Evolutionary conservation across 1,284 basidiomycete species (phyloP).

Genomic region (Marasmius tenuissimus): DNA sequence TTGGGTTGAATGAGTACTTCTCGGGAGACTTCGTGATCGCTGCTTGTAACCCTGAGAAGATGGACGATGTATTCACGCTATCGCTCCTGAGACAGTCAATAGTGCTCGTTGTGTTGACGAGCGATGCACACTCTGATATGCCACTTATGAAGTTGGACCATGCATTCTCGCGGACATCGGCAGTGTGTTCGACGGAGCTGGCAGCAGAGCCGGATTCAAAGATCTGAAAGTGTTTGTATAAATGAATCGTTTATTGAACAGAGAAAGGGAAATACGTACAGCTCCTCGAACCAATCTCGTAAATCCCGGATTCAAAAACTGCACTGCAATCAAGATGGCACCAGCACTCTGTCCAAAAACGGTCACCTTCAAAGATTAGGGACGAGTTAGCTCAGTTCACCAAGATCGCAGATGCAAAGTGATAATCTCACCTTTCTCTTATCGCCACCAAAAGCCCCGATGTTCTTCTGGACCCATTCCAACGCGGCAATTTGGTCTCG

Average conservation of each 20-base stretch:
- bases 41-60: conserved; percentile 30
- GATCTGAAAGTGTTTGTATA: conserved; percentile 30
- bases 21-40: conserved; percentile 25
- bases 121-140: conserved; percentile 31
- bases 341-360: conserved; percentile 56
- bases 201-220: conserved; percentile 43
- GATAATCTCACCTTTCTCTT: conserved; percentile 23
- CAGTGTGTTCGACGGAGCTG: conserved; percentile 26
- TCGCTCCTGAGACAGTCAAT: conserved; percentile 40
- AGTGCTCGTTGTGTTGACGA: conserved; percentile 20
- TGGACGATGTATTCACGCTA: conserved; percentile 33
- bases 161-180: conserved; percentile 29
- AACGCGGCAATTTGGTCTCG: conserved; percentile 33
- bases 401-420: not conserved
- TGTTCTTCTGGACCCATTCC: conserved; percentile 37
- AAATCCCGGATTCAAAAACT: conserved; percentile 41
- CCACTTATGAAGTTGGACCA: conserved; percentile 42
- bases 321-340: conserved; percentile 39
- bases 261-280: conserved; percentile 26
- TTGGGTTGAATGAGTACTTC: conserved; percentile 36
- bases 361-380: conserved; percentile 36
- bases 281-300: conserved; percentile 39
- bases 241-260: not conserved
- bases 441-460: conserved; percentile 40
- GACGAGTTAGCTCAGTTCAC: not conserved